These are phyloP conservation scores for Geranium incanum DNA, from an alignment of 441 rosid species.

Conservation along the genomic window DNA sequence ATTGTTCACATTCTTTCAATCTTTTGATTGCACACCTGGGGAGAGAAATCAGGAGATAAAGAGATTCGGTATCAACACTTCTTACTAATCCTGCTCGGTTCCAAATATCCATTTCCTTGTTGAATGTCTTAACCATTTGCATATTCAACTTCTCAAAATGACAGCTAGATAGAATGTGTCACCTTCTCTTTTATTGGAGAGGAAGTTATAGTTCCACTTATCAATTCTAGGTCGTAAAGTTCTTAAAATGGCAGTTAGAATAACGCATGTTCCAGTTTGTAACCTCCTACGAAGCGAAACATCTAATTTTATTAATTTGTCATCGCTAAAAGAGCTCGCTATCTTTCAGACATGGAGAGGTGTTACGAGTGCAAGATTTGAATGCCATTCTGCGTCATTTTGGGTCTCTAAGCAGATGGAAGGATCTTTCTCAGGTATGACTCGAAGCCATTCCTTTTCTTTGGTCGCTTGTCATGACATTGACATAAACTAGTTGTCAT, in stretches of 20 bases:
- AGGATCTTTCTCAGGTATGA: conserved; percentile 66
- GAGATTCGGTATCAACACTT: neutral
- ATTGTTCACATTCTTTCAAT: neutral
- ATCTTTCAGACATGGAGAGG: conserved; percentile 39
- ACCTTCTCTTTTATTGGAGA: neutral
- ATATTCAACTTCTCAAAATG: neutral
- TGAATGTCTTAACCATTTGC: neutral
- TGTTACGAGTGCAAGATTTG: conserved; percentile 71
- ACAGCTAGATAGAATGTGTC: neutral
- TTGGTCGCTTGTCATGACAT: neutral
- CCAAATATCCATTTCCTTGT: neutral
- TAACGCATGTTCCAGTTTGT: neutral
- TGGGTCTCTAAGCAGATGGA: conserved; percentile 57
- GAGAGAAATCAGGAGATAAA: neutral
- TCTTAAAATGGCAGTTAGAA: neutral
- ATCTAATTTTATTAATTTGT: neutral
- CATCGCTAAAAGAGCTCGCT: neutral
- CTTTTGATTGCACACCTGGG: neutral
- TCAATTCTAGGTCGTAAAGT: neutral
- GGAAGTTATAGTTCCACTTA: neutral
- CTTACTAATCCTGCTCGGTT: no score
- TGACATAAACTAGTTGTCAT: neutral
- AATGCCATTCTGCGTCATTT: conserved; percentile 63
- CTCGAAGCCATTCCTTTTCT: conserved; percentile 2
- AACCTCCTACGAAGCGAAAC: neutral